phyloP scores from a whole-genome alignment of 305 asterid species.

The Lippia alba region DNA sequence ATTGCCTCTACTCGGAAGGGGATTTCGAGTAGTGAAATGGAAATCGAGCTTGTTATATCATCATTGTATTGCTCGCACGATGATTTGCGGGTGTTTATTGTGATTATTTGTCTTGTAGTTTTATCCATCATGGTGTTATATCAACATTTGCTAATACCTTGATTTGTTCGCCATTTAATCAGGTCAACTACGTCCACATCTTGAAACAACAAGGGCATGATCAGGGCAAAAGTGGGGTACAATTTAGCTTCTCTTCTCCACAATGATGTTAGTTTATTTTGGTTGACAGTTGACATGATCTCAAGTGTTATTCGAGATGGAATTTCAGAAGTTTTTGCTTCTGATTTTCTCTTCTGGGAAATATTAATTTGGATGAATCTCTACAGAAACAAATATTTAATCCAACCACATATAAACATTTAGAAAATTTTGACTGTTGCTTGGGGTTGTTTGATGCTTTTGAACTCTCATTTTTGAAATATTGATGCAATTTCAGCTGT shows the following conservation, averaged over 20 bases:
- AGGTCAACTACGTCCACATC: constrained; percentile 91
- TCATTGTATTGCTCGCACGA: too few species aligned
- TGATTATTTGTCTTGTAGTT: background rate
- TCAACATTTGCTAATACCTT: constrained; percentile 37
- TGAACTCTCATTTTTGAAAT: background rate
- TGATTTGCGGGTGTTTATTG: too few species aligned
- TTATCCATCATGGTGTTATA: background rate
- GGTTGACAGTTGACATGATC: constrained; percentile 17
- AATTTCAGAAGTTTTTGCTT: constrained; percentile 32
- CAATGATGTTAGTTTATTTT: constrained; percentile 32
- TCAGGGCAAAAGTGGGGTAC: constrained; percentile 80
- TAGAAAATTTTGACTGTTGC: constrained; percentile 9
- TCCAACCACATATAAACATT: constrained; percentile 10
- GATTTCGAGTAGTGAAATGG: too few species aligned
- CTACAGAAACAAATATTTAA: constrained; percentile 30
- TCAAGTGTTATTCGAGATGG: constrained; percentile 21
- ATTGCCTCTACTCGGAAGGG: too few species aligned
- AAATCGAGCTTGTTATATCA: too few species aligned
- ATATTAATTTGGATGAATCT: constrained; percentile 26
- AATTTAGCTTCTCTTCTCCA: constrained; percentile 83
- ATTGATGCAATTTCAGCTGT: background rate
- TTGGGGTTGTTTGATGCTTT: constrained; percentile 4
- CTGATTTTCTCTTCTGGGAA: constrained; percentile 11
- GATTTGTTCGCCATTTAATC: constrained; percentile 33
- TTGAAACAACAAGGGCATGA: constrained; percentile 81